phyloP scores from a whole-genome alignment of 139 green algal genomes.

The Dunaliella primolecta region DNA sequence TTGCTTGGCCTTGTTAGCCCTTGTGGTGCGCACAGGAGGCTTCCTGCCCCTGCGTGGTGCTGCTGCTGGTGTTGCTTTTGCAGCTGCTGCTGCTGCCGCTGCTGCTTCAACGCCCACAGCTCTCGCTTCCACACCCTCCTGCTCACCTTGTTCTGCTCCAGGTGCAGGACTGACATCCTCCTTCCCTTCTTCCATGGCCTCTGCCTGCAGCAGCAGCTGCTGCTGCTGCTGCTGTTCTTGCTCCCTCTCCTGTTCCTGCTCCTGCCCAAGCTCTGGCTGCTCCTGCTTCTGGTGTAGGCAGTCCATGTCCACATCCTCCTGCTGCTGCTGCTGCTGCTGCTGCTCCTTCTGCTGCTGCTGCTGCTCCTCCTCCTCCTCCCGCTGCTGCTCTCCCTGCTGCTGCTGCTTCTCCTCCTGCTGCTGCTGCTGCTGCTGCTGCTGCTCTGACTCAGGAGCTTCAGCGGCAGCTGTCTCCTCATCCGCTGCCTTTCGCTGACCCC shows the following conservation, averaged over 20 bases:
- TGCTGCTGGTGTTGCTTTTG: no score
- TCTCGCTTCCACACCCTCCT: no score
- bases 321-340: constrained; percentile 5
- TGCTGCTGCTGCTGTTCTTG: constrained; percentile 1
- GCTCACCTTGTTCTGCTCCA: no score
- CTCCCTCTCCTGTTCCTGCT: neutral
- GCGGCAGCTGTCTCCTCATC: neutral
- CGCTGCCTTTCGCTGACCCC: neutral
- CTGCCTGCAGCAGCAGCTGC: neutral
- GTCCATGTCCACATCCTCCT: neutral
- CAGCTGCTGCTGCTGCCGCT: no score
- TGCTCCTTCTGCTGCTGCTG: neutral
- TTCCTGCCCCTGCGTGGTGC: no score
- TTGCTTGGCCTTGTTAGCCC: no score
- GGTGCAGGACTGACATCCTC: no score
- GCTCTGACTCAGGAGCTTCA: neutral
- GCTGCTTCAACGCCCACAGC: no score
- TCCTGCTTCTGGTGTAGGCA: neutral
- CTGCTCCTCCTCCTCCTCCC: neutral
- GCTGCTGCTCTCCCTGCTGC: neutral
- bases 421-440: constrained; percentile 3
- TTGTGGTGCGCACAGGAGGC: no score
- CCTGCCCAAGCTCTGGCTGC: no score
- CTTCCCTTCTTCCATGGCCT: no score
- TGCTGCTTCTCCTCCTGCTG: neutral